Evolutionary conservation across 2,329 filamentous ascomycete species (phyloP), one percentile per base, ranked within the genome.

Genomic region (Xylaria sp.): DNA sequence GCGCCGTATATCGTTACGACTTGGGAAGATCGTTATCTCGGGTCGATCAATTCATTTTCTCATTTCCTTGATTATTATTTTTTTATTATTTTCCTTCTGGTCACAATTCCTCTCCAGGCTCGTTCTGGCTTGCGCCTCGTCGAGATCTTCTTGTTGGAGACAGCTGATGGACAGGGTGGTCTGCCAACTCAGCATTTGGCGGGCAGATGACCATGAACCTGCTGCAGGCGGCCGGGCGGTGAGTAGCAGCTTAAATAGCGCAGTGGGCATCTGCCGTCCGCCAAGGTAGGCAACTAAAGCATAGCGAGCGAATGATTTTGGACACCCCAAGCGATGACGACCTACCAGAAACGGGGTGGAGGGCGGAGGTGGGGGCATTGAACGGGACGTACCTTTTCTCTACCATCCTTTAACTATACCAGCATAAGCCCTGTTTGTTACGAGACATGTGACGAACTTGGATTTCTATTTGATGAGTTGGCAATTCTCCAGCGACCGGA

Each of bases 141-240:
- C 53, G 56, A 49, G 48, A 58, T 68, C 53, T 54, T 62, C 33
- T 46, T 63, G 40, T 70, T 68, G 65, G 68, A 71, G 67, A 71
- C 72, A 71, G 69, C 69, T 72, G 71, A 71, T 72, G 61, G 67
- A 70, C 63, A 73, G 66, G 70, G 72, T 70, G 67, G 69, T 66
- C 70, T 74, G 73, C 73, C 73, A 74, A 61, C 73, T 73, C 73
- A 74, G 69, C 73, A 69, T 67, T 71, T 72, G 61, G 59, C 65
- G 56, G 65, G 71, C 73, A 74, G 73, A 74, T 74, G 73, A 73
- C 73, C 71, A 65, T 44, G 54, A 66, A 70, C 36, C 42, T 73
- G 67, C 64, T 72, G 71, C 71, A 73, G 62, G 66, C 69, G 26
- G 54, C 67, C 59, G 66, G 71, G 67, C 72, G 71, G 72, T 74